Conservation (phyloP, 1,284 basidiomycete genomes). For the Albatrellus sp. region DNA sequence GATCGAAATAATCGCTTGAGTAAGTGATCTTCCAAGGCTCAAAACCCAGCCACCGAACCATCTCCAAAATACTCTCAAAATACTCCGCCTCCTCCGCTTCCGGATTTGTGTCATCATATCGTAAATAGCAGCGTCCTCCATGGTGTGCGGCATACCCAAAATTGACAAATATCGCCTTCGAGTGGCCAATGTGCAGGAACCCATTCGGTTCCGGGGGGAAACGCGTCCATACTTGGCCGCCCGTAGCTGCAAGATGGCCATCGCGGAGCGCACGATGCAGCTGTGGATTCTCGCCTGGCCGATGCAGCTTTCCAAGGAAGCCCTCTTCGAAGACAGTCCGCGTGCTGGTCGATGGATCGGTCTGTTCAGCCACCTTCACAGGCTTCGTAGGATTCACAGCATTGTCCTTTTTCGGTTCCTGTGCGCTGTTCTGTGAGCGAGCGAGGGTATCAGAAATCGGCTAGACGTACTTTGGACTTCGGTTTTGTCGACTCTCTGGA, state of each 20-base stretch:
- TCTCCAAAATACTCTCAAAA: conserved; percentile 95
- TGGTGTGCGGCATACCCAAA: conserved; percentile 96
- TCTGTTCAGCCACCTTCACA: conserved; percentile 14
- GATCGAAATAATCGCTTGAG: conserved; percentile 94
- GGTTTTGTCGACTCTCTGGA: conserved; percentile 58
- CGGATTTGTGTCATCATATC: conserved; percentile 98
- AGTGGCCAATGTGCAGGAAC: conserved; percentile 92
- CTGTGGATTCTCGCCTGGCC: conserved; percentile 91
- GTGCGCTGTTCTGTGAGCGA: conserved; percentile 3
- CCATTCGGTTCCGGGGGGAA: conserved; percentile 99
- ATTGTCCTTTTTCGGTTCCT: conserved; percentile 46
- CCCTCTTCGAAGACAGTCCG: conserved; percentile 88
- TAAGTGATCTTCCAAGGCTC: conserved; percentile 99
- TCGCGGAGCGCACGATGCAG: conserved; percentile 69
- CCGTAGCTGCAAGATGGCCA: conserved; percentile 73
- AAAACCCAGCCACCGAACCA: conserved; percentile 92
- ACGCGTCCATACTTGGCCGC: conserved; percentile 84
- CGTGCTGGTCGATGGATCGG: conserved; percentile 23
- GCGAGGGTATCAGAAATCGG: not conserved
- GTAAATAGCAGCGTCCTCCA: conserved; percentile 83
- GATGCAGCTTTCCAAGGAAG: conserved; percentile 89
- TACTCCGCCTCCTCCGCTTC: conserved; percentile 94
- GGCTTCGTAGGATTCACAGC: conserved; percentile 5
- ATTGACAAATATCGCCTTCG: conserved; percentile 97
- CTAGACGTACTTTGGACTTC: conserved; percentile 51